Base-by-base conservation (phyloP, 805 yeast species). In the Zygotorulaspora sp. region DNA sequence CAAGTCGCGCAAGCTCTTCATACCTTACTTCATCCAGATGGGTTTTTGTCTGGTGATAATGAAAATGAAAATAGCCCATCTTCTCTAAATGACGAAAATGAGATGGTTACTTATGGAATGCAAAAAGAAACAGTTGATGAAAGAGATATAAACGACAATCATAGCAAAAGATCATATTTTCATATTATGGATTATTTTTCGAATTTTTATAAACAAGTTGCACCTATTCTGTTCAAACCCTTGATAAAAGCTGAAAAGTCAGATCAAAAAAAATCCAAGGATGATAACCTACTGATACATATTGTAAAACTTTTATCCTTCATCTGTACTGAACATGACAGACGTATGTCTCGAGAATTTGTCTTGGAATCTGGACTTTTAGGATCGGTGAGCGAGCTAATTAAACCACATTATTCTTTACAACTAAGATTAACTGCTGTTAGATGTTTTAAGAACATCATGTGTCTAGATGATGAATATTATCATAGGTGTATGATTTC, bases 1-100 rank as follows among this genome's bases (percentile, higher is more conserved):
- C 96, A 88, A 58, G 83, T 89, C 0, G 78, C 75, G 45, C 96
- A 88, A 61, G 95, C 96, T 1, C 61, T 89, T 33, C 80, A 80
- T 54, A 77, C 80, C 2, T 61, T 89, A 22, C 66, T 89, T 10
- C 89, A 83, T 52, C 80, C 85, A 1, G 62, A 57, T 28, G 64
- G 62, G 5, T 60, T 58, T 32, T 32, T 56, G 16, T 52, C 53
- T 7, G 46, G 36, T 19, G 48, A 38, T 19, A 45, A 46, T 7
- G 49, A 47, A n/a, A 32, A 40, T 22, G 42, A 45, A 10, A 47
- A 43, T 28, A 38, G 45, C n/a, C 43, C 31, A 4, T 19, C 33
- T 2, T 35, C 25, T 12, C 29, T 18, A 21, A 38, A 30, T 6
- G 24, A 30, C 14, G 30, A 26, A 5, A 10, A 14, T n/a, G 30